Conservation (phyloP, 352 stramenopile species). For the Globisporangium cylindrosporum region DNA sequence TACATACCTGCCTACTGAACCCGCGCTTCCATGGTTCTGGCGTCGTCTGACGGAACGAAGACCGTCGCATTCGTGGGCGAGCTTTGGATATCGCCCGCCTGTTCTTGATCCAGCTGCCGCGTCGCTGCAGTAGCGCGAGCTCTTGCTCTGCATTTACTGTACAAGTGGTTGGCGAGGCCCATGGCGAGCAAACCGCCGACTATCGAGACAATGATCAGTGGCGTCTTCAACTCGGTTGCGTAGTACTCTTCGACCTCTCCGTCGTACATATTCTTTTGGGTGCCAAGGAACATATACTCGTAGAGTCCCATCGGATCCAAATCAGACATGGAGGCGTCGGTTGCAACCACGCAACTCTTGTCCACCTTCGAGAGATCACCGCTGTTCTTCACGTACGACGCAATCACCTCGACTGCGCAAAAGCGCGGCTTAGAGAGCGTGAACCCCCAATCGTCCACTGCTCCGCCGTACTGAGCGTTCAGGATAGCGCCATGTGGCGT, state of each 20-base stretch:
- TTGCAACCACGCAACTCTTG: background rate
- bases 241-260: background rate
- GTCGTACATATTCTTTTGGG: background rate
- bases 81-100: background rate
- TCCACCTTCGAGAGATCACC: background rate
- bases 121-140: background rate
- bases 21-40: background rate
- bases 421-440: background rate
- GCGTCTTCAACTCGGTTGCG: background rate
- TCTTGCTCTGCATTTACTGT: background rate
- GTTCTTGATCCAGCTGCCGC: background rate
- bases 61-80: background rate
- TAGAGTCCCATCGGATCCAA: background rate
- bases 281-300: background rate
- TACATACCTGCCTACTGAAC: background rate
- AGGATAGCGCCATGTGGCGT: background rate
- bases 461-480: background rate
- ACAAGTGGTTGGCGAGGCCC: background rate
- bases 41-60: background rate
- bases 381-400: constrained; percentile 28
- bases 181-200: background rate
- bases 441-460: no score
- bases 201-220: background rate
- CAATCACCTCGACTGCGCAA: constrained; percentile 28
- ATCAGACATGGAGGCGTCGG: background rate